phyloP scores from a whole-genome alignment of 208 protist genomes.

The Acanthamoeba lenticulata region DNA sequence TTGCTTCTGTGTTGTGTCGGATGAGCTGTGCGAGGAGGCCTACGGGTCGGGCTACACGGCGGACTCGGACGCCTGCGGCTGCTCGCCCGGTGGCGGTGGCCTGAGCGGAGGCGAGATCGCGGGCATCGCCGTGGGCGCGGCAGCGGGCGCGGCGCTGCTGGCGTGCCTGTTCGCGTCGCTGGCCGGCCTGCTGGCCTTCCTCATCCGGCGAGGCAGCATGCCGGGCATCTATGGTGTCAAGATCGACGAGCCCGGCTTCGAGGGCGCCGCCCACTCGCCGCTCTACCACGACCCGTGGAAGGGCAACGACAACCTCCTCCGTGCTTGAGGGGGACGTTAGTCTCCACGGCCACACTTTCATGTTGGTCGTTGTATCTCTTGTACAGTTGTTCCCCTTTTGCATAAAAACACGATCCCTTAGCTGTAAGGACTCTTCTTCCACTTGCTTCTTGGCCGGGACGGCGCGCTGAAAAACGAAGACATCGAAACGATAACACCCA shows the following conservation, averaged over 20 bases:
- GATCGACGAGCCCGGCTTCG: constrained; percentile 4
- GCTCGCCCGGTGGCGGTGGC: background rate
- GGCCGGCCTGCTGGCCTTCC: constrained; percentile 35
- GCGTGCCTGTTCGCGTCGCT: background rate
- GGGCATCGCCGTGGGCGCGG: constrained; percentile 1
- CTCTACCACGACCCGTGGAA: constrained; percentile 59
- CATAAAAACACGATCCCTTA: no score
- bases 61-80: constrained; percentile 14
- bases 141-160: background rate
- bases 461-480: no score
- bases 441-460: no score
- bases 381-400: no score
- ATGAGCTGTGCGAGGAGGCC: background rate
- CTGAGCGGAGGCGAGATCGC: constrained; percentile 36
- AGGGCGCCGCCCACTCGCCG: constrained; percentile 1
- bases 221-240: constrained; percentile 44
- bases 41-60: background rate
- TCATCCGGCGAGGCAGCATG: constrained; percentile 12
- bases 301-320: constrained; percentile 35
- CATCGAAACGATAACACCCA: no score
- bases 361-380: no score
- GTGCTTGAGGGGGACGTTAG: no score
- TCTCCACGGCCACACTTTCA: no score
- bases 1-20: constrained; percentile 2
- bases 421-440: no score